phyloP scores from a whole-genome alignment of 2,329 filamentous ascomycete species.

The Aureobasidium sp. region DNA sequence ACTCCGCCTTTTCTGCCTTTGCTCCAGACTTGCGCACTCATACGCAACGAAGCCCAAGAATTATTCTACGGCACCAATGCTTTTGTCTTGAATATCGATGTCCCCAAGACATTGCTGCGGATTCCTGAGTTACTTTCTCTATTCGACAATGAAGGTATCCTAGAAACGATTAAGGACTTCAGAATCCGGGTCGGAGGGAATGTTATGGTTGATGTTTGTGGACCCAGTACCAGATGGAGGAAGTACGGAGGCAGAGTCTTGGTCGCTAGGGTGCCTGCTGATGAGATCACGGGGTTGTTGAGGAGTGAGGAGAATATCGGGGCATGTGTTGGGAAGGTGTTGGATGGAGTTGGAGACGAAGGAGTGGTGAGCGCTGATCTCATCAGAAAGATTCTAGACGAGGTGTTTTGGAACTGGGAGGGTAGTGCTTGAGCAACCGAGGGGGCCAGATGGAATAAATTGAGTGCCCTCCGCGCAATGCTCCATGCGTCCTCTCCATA shows the following conservation, averaged over 20 bases:
- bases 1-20: background rate
- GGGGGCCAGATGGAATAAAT: too few species aligned
- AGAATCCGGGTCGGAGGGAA: background rate
- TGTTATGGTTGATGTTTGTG: constrained; percentile 10
- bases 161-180: background rate
- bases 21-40: background rate
- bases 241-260: constrained; percentile 1
- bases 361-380: background rate
- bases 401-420: background rate
- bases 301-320: constrained; percentile 6
- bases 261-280: background rate
- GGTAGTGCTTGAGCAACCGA: background rate
- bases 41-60: background rate
- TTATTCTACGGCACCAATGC: background rate
- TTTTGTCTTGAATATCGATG: constrained; percentile 9
- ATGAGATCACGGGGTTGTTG: background rate
- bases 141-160: background rate
- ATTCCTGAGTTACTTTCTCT: background rate
- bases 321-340: background rate
- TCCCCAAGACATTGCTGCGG: background rate
- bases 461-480: too few species aligned
- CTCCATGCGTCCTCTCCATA: too few species aligned
- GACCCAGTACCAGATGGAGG: background rate
- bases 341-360: background rate
- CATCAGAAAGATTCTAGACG: background rate